These are phyloP conservation scores for Stemphylium beticola DNA, from an alignment of 2,329 filamentous ascomycete species.

Conservation along the genomic window DNA sequence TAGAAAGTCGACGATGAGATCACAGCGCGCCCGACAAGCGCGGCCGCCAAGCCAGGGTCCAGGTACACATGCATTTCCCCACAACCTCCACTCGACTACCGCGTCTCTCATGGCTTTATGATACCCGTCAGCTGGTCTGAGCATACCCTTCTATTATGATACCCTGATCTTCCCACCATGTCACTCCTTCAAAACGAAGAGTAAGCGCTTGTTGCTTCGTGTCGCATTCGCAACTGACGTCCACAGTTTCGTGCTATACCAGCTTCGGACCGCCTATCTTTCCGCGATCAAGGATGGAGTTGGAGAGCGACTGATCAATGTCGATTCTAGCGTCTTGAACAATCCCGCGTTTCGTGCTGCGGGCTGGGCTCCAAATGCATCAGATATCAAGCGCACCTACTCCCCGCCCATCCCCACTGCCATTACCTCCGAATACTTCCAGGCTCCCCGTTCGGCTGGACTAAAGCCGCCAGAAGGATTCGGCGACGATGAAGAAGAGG, in stretches of 20 bases:
- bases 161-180: slow-evolving; percentile 37
- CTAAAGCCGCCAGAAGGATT: slow-evolving; percentile 61
- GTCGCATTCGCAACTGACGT: slow-evolving; percentile 24
- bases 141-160: slow-evolving; percentile 20
- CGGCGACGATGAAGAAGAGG: slow-evolving; percentile 74
- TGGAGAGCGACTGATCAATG: slow-evolving; percentile 80
- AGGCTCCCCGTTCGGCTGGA: slow-evolving; percentile 67
- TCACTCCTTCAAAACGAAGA: slow-evolving; percentile 55
- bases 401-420: slow-evolving; percentile 86
- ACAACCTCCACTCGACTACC: slow-evolving; percentile 7
- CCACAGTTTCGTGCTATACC: slow-evolving; percentile 77
- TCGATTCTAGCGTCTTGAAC: slow-evolving; percentile 80
- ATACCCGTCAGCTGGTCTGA: slow-evolving; percentile 45
- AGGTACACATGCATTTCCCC: slow-evolving; percentile 16
- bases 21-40: slow-evolving; percentile 19
- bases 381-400: slow-evolving; percentile 81
- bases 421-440: slow-evolving; percentile 83
- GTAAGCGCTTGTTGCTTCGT: slow-evolving; percentile 34
- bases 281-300: slow-evolving; percentile 82
- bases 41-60: slow-evolving; percentile 31
- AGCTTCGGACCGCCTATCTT: slow-evolving; percentile 80
- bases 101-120: slow-evolving; percentile 14
- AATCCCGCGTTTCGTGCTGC: slow-evolving; percentile 82
- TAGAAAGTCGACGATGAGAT: slow-evolving; percentile 21
- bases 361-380: slow-evolving; percentile 76